A percentile compares a stretch with the other conserved stretches of the same genome.
Conservation (phyloP, 345 rosid genomes). For the Linum lewisii region DNA sequence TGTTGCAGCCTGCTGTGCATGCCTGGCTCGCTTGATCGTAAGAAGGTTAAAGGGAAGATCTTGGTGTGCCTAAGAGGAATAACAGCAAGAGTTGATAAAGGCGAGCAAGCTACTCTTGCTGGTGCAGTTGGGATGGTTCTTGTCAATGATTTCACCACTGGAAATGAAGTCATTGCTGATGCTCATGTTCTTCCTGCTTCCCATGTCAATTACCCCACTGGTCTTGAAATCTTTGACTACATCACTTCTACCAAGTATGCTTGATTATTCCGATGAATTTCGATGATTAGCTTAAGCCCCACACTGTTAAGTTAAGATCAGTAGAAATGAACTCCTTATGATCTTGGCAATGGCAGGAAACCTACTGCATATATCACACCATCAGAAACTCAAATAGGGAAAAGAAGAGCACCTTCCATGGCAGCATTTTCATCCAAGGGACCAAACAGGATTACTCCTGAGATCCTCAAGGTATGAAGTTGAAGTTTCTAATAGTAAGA, state of each 20-base stretch:
- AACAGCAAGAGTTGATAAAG: constrained; percentile 22
- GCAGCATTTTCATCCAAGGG: constrained; percentile 33
- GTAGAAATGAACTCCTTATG: background rate
- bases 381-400: constrained; percentile 3
- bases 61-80: constrained; percentile 33
- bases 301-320: constrained; percentile 1
- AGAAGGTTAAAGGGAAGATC: constrained; percentile 55
- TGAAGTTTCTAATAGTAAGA: background rate
- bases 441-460: constrained; percentile 25
- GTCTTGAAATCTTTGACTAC: constrained; percentile 25
- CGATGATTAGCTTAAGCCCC: too few species aligned
- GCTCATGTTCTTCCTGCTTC: constrained; percentile 42
- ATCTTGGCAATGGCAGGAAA: constrained; percentile 14
- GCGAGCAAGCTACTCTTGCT: constrained; percentile 22
- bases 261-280: background rate
- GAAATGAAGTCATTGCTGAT: constrained; percentile 23
- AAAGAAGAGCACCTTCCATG: constrained; percentile 20
- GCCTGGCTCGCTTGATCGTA: constrained; percentile 35
- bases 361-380: constrained; percentile 22
- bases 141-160: constrained; percentile 22
- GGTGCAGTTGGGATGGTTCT: constrained; percentile 54
- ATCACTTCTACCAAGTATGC: constrained; percentile 35
- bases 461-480: constrained; percentile 30
- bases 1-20: constrained; percentile 10
- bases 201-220: constrained; percentile 28